phyloP scores from a whole-genome alignment of 305 asterid genomes.

The Ruellia speciosa region DNA sequence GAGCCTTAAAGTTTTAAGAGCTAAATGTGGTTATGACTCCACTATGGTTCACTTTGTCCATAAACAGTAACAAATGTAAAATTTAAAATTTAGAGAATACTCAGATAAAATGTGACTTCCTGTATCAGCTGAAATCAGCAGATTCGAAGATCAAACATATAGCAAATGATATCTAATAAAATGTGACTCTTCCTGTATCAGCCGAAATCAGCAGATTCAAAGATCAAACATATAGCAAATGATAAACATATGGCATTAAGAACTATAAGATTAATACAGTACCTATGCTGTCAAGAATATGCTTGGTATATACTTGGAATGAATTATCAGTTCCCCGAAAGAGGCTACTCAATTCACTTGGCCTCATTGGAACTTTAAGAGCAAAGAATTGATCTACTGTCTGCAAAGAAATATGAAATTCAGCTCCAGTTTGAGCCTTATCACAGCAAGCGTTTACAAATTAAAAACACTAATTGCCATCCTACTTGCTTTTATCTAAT shows the following conservation, averaged over 20 bases:
- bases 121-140: not conserved
- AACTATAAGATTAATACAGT: slow-evolving; percentile 19
- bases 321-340: slow-evolving; percentile 92
- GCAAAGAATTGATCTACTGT: slow-evolving; percentile 96
- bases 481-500: too few relatives aligned
- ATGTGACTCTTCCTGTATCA: too few relatives aligned
- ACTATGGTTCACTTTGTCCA: too few relatives aligned
- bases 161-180: slow-evolving; percentile 9
- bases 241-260: slow-evolving; percentile 18
- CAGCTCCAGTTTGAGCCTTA: slow-evolving; percentile 12
- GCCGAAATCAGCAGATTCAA: not conserved
- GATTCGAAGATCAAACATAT: slow-evolving; percentile 14
- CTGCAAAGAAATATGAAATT: slow-evolving; percentile 42
- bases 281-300: slow-evolving; percentile 76
- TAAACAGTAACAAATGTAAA: too few relatives aligned
- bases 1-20: too few relatives aligned
- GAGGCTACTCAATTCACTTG: slow-evolving; percentile 80
- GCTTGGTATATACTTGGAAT: slow-evolving; percentile 82
- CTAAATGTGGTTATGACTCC: too few relatives aligned
- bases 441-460: not conserved
- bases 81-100: too few relatives aligned
- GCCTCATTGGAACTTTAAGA: slow-evolving; percentile 90
- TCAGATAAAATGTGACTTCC: too few relatives aligned
- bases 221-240: slow-evolving; percentile 13
- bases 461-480: too few relatives aligned